Evolutionary conservation across 129 eudicot species (phyloP).

Genomic region (Apium graveolens): DNA sequence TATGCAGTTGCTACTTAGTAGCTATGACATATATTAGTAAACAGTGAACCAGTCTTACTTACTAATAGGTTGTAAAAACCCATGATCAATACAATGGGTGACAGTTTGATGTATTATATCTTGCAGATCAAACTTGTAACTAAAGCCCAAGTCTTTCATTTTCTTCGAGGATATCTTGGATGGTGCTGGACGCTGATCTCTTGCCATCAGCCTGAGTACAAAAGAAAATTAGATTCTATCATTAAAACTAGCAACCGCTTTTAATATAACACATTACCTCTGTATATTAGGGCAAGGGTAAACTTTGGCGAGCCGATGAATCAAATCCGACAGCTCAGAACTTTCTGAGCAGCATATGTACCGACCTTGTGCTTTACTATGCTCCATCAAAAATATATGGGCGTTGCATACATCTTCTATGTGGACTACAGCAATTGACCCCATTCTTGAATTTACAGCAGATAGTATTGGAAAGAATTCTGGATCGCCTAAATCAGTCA

Average conservation of each 20-base stretch:
- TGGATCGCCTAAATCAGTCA: conserved; percentile 40
- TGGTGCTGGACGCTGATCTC: conserved; percentile 39
- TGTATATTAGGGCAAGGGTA: conserved; percentile 36
- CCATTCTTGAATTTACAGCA: conserved; percentile 84
- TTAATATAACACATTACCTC: conserved; percentile 30
- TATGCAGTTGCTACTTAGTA: not conserved
- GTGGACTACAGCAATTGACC: conserved; percentile 86
- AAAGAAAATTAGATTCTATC: not conserved
- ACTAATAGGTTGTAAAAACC: conserved; percentile 37
- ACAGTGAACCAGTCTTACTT: not conserved
- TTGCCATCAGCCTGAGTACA: conserved; percentile 27
- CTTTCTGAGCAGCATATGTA: conserved; percentile 61
- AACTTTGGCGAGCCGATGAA: conserved; percentile 40
- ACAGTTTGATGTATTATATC: conserved; percentile 54
- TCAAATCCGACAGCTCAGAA: conserved; percentile 45
- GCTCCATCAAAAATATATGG: conserved; percentile 86
- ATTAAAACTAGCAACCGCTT: not conserved
- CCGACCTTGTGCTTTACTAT: conserved; percentile 50
- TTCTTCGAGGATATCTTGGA: conserved; percentile 68
- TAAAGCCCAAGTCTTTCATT: conserved; percentile 73
- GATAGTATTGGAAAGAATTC: conserved; percentile 36
- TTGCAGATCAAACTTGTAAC: conserved; percentile 40
- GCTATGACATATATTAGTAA: not conserved
- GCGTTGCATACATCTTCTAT: conserved; percentile 81
- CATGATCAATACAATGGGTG: conserved; percentile 29